Percentiles rank a stretch among this genome's conserved stretches.
Conservation (phyloP, 148 eudicot species). For the Cornus controversa region DNA sequence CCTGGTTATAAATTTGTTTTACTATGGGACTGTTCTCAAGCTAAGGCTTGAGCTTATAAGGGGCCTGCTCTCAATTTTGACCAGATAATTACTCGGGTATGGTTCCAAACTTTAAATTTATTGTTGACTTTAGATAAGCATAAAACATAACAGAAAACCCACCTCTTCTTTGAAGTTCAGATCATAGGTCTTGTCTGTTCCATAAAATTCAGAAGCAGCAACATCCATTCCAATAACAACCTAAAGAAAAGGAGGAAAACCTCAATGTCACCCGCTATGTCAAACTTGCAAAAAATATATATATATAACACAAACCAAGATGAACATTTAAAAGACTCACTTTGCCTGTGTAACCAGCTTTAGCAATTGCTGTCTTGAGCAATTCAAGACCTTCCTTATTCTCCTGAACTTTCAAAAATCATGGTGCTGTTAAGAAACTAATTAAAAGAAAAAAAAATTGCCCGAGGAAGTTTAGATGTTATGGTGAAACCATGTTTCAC, state of each 20-base stretch:
- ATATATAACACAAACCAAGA: conserved; percentile 1
- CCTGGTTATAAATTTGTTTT: not conserved
- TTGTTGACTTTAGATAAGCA: not conserved
- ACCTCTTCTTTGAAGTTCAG: conserved; percentile 98
- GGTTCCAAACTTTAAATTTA: conserved; percentile 1
- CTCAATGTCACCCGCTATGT: not conserved
- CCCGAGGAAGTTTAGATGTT: not conserved
- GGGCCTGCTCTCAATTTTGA: not conserved
- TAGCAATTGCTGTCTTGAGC: conserved; percentile 89
- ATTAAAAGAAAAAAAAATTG: no score
- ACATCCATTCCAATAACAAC: conserved; percentile 99
- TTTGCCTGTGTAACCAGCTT: conserved; percentile 93
- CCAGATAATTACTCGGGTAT: not conserved
- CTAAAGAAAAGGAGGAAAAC: conserved; percentile 25
- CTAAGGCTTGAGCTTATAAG: not conserved
- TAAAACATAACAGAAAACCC: conserved; percentile 13
- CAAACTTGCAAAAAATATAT: not conserved
- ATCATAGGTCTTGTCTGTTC: conserved; percentile 80
- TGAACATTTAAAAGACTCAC: conserved; percentile 29
- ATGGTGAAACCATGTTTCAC: conserved; percentile 24
- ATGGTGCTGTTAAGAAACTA: conserved; percentile 5
- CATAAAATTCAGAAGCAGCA: conserved; percentile 96
- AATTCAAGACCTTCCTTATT: conserved; percentile 98
- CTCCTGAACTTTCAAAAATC: conserved; percentile 52
- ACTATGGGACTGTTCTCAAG: not conserved